These are phyloP conservation scores for Spathaspora girioi DNA, from an alignment of 805 yeast species.

Conservation along the genomic window DNA sequence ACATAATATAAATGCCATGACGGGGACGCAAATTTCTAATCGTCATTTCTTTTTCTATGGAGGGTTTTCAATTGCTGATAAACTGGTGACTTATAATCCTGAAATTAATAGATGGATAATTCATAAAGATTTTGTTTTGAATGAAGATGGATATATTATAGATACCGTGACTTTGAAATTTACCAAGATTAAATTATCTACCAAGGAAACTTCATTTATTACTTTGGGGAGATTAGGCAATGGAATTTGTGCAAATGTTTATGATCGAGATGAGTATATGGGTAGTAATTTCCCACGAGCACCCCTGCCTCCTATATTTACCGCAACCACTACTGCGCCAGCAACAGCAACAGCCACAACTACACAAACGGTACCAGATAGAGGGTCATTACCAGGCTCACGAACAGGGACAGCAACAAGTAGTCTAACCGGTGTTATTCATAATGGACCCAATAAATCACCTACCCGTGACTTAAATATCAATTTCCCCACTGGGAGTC, in stretches of 20 bases:
- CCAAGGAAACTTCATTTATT: constrained; percentile 13
- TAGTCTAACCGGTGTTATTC: neutral
- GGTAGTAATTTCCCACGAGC: neutral
- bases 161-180: constrained; percentile 50
- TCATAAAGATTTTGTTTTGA: constrained; percentile 44
- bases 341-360: neutral
- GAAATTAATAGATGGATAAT: constrained; percentile 31
- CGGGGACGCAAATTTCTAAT: constrained; percentile 48
- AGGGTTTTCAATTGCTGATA: constrained; percentile 49
- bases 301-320: constrained; percentile 2
- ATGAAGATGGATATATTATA: constrained; percentile 55
- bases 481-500: neutral
- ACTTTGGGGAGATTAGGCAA: constrained; percentile 30
- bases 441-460: neutral
- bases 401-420: neutral
- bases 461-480: neutral
- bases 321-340: neutral
- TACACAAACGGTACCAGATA: neutral
- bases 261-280: constrained; percentile 7
- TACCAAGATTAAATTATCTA: constrained; percentile 33
- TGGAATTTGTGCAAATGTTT: constrained; percentile 24
- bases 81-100: constrained; percentile 18
- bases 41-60: constrained; percentile 63
- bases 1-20: constrained; percentile 47
- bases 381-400: neutral